A percentile compares a stretch with the other conserved stretches of the same genome.
Evolutionary conservation across 371 early-diverging fungal genomes (phyloP).

Genomic region (Zancudomyces culisetae): DNA sequence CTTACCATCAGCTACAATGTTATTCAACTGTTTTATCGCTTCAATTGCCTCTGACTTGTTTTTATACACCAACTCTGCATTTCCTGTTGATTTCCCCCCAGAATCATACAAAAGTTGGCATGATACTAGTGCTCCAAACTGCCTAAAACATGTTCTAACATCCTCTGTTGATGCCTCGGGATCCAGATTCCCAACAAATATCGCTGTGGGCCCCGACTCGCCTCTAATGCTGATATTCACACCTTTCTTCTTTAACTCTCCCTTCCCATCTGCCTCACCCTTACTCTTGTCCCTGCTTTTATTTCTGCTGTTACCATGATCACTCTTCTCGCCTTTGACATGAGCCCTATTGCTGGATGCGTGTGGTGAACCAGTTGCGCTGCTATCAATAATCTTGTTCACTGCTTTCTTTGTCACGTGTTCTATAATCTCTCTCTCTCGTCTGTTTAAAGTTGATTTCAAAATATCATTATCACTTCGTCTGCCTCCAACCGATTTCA

Average conservation of each 20-base stretch:
- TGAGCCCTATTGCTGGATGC: neutral
- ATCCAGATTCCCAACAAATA: constrained; percentile 21
- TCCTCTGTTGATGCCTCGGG: constrained; percentile 23
- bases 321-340: neutral
- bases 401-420: too few species aligned
- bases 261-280: neutral
- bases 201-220: constrained; percentile 18
- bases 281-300: neutral
- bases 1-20: constrained; percentile 19
- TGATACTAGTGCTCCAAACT: constrained; percentile 17
- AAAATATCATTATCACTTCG: too few species aligned
- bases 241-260: neutral
- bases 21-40: constrained; percentile 18
- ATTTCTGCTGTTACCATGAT: neutral
- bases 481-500: too few species aligned
- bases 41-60: constrained; percentile 14
- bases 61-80: constrained; percentile 18
- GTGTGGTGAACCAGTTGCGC: too few species aligned
- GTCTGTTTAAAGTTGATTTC: too few species aligned
- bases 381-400: too few species aligned
- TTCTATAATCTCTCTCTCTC: too few species aligned
- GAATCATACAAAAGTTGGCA: constrained; percentile 20
- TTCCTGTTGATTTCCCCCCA: constrained; percentile 18
- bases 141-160: constrained; percentile 23
- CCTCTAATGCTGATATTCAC: constrained; percentile 15